phyloP scores from a whole-genome alignment of 176 grass and related monocot species.

The Triticum dicoccoides region DNA sequence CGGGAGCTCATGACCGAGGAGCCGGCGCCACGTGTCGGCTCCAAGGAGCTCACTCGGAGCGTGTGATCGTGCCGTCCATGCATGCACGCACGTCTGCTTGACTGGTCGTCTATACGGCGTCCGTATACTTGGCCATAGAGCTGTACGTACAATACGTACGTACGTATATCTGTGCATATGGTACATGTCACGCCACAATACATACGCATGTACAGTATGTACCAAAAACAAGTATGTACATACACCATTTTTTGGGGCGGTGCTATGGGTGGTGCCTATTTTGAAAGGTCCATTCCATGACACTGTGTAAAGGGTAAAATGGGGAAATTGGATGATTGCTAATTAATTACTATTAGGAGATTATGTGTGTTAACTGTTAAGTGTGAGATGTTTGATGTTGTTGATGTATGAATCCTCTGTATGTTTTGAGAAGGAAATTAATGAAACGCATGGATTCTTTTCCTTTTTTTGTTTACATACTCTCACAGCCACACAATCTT shows the following conservation, averaged over 20 bases:
- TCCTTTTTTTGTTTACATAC: background rate
- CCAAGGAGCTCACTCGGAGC: slow-evolving; percentile 27
- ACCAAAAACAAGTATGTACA: background rate
- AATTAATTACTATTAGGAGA: background rate
- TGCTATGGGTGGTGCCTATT: slow-evolving; percentile 13
- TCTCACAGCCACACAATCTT: background rate
- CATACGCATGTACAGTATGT: background rate
- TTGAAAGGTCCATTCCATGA: slow-evolving; percentile 11
- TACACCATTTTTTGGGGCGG: background rate
- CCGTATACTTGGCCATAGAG: background rate
- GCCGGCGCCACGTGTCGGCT: background rate
- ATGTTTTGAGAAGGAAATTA: background rate
- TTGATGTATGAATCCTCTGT: background rate
- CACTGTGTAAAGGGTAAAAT: background rate
- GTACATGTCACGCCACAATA: too few species aligned
- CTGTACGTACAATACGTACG: slow-evolving; percentile 7
- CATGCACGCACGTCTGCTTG: background rate
- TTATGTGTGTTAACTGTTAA: background rate
- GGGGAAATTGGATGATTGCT: background rate
- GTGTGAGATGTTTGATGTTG: background rate
- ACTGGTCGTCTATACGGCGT: background rate
- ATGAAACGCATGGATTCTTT: background rate
- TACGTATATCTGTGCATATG: background rate
- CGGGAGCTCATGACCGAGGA: slow-evolving; percentile 40
- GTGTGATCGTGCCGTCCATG: background rate